Evolutionary conservation across 2,329 filamentous ascomycete species (phyloP), one percentile per base, ranked within the genome.

Genomic region (Cercospora beticola): DNA sequence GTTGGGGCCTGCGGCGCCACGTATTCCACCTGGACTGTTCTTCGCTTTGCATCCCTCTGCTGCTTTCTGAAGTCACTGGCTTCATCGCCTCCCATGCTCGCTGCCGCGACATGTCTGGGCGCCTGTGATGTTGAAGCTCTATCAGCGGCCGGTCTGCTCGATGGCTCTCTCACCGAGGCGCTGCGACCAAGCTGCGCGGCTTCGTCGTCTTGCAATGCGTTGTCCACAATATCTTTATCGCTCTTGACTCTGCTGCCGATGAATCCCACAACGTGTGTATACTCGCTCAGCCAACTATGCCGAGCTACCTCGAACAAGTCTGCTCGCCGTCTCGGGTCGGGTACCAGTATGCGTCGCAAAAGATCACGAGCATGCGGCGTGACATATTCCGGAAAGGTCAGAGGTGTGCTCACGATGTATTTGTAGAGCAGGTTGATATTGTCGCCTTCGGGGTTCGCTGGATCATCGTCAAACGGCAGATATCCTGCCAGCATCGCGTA

Each of bases 351-450:
- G 64, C 95, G 89, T 69, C 95, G 90, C 58, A 99, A 84, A 0
- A 99, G 86, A 80, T 99, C 95, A 76, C 95, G 88, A 23, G 95
- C 94, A 80, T 99, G 95, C 7, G 95, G 95, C 7, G 95, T 97
- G 74, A 99, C 95, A 79, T 98, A 98, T 89, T 99, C 95, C 70
- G 95, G 95, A 79, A 99, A 99, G 4, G 94, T 98, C 52, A 99
- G 87, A 40, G 94, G 94, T 0, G 95, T 99, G 65, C 93, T 96
- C 68, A 97, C 94, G 75, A 99, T 99, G 82, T 99, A 99, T 83
- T 98, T 98, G 86, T 99, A 99, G 30, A 99, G 85, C 10, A 99
- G 86, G 79, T 99, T 99, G 83, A 99, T 99, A 79, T 99, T 99
- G 80, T 99, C 95, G 73, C 95, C 95, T 81, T 99, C 95, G 2